Base-by-base conservation (phyloP, 106 monocot genomes). In the Chionographis japonica region DNA sequence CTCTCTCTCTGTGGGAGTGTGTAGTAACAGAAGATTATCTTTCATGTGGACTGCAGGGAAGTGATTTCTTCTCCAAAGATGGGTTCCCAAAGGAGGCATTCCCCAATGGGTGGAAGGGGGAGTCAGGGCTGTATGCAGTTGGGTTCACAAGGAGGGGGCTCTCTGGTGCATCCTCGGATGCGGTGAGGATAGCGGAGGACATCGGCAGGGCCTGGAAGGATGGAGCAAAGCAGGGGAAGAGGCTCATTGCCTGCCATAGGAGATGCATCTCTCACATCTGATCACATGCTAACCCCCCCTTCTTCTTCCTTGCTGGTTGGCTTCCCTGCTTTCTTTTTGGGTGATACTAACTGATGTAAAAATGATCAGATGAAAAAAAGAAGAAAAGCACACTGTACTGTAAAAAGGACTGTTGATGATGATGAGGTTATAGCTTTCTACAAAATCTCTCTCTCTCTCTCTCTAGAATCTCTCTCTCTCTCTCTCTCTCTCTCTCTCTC, bases 71-170 rank as follows among this genome's bases (percentile, higher is more conserved):
- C 52, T 41, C 54, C 36, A 15, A 76, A 40, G 76, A 76, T 54
- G 76, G 76, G 20, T 69, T 50, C 46, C 76, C 76, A 27, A 76
- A 46, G 6, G 55, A 53, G 27, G 40, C 67, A 62, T 76, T 76
- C 43, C 76, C 76, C 27, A 54, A 76, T 40, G 69, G 76, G 20
- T 76, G 76, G 76, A 76, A 69, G 15, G 76, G 76, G 53, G 39
- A 76, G 14, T 68, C 68, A 61, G 76, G 76, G 46, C 76, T 76
- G 3, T 76, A 76, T 61, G 68, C 76, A 52, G 68, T 76, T 52
- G 76, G 76, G 11, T 76, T 76, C 55, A 76, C 76, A 54, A 76
- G 54, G 43, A 76, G 76, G 68, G 76, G 76, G n/a, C 76, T 76
- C 62, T 69, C 62, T 27, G 76, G 76, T 19, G 69, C 69, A 39